Base-by-base conservation (phyloP, 257 asterid genomes). In the Rhazya stricta region DNA sequence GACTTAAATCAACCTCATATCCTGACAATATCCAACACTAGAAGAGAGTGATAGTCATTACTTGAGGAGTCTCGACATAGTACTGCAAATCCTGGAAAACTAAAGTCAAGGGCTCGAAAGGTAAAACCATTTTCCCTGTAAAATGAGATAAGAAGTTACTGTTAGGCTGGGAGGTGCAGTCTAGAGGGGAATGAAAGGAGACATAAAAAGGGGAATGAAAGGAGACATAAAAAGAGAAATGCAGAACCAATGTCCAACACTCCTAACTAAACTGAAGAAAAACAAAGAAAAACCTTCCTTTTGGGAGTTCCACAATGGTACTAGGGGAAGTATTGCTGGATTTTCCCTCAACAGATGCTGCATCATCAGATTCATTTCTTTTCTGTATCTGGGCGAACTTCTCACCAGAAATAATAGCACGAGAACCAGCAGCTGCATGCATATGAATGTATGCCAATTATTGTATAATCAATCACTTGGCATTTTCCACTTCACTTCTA, bases 81-180 rank as follows among this genome's bases (percentile, higher is more conserved):
- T 88, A 88, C 34, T 86, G 88, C 79, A 88, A 79, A 78, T 86
- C 87, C 67, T 82, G 81, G 62, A 88, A 88, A 42, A 76, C 89
- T 58, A 88, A 67, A 57, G 80, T 80, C 41, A 85, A 65, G 18
- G 93, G 88, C 53, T 85, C 80, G 69, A 86, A 88, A 11, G 91
- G 93, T 61, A 85, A 74, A 68, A 74, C 74, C 77, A 86, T 72
- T 54, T 60, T 79, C 0, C 80, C 89, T 86, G 85, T 71, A 82
- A 73, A 71, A 69, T 16, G 30, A 15, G 27, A 48, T 8, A 18
- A 65, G 37, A 34, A 32, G 37, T 19, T 42, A 7, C n/a, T 5
- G 16, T 21, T 23, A 80, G 36, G 11, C 36, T 1, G 10, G 46
- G 13, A 19, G 5, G 42, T 3, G 51, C 2, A 18, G 13, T 7